phyloP scores from a whole-genome alignment of 23 red algal species.

The Porphyridium purpureum region DNA sequence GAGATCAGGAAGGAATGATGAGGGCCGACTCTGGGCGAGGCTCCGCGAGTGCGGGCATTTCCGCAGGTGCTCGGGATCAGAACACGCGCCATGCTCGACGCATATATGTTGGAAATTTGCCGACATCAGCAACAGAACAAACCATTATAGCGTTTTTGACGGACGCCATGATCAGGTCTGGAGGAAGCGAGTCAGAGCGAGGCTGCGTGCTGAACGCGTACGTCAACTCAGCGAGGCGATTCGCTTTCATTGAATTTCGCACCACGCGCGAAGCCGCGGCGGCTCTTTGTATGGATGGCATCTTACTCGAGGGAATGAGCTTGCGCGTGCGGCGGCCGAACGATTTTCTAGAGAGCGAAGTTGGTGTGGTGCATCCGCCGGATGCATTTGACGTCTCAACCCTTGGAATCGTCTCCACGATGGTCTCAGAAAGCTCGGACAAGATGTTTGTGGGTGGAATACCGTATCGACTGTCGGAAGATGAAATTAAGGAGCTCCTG shows the following conservation, averaged over 20 bases:
- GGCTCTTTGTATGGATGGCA: constrained; percentile 52
- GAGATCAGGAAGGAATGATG: constrained; percentile 18
- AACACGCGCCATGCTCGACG: constrained; percentile 56
- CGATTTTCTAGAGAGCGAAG: constrained; percentile 19
- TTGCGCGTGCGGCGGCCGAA: constrained; percentile 68
- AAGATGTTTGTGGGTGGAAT: constrained; percentile 89
- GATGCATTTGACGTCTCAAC: constrained; percentile 34
- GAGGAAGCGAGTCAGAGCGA: constrained; percentile 17
- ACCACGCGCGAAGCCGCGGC: constrained; percentile 53
- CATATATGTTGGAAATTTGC: constrained; percentile 85
- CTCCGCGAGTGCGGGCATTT: background rate
- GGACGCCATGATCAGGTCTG: constrained; percentile 23
- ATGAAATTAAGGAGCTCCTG: constrained; percentile 68
- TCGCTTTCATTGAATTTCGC: constrained; percentile 82
- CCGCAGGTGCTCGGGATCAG: constrained; percentile 8
- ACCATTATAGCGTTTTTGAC: constrained; percentile 73
- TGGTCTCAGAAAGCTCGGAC: constrained; percentile 70
- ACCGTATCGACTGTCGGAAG: constrained; percentile 71
- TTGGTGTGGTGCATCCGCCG: background rate
- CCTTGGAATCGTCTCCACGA: constrained; percentile 79
- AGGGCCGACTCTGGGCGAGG: background rate
- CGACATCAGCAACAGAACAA: constrained; percentile 34
- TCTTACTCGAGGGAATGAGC: constrained; percentile 61
- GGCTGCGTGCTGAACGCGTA: constrained; percentile 52
- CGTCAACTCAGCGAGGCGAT: constrained; percentile 76